Percentiles rank a stretch among this genome's conserved stretches.
These are phyloP conservation scores for Willaertia magna DNA, from an alignment of 208 protist species.

Conservation along the genomic window DNA sequence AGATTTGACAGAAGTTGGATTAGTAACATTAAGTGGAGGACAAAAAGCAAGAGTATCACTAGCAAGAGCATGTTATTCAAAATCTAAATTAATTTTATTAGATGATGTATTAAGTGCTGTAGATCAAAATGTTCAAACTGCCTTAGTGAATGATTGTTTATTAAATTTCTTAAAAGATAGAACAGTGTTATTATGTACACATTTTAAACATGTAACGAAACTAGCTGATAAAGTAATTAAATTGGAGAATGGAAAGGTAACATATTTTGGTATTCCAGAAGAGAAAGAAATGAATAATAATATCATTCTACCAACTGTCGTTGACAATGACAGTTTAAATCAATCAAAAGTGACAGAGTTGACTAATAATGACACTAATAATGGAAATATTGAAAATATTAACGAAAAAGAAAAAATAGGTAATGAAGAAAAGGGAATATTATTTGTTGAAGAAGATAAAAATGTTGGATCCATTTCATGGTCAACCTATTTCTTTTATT, in stretches of 20 bases:
- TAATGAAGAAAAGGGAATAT: not conserved
- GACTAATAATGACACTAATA: not conserved
- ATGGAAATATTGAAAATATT: not conserved
- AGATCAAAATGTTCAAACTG: constrained; percentile 17
- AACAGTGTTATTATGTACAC: not conserved
- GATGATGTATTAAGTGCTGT: not conserved
- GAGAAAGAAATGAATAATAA: no score
- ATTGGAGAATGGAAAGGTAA: not conserved
- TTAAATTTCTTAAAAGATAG: not conserved
- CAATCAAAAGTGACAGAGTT: not conserved
- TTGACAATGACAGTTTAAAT: not conserved
- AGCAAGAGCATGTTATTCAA: constrained; percentile 26
- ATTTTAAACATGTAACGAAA: not conserved
- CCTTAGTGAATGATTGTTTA: constrained; percentile 27
- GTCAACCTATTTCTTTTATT: not conserved
- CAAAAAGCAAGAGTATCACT: constrained; percentile 44
- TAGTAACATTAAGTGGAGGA: constrained; percentile 37
- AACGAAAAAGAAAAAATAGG: not conserved
- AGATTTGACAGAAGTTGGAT: constrained; percentile 55
- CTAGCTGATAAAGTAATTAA: not conserved
- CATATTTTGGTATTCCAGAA: not conserved
- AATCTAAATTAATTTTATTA: not conserved
- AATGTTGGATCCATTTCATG: not conserved
- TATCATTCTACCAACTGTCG: no score
- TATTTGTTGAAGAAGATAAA: not conserved